Percentiles rank a stretch among this genome's conserved stretches.
These are phyloP conservation scores for Ustilago nuda DNA, from an alignment of 1,284 basidiomycete species.

Conservation along the genomic window DNA sequence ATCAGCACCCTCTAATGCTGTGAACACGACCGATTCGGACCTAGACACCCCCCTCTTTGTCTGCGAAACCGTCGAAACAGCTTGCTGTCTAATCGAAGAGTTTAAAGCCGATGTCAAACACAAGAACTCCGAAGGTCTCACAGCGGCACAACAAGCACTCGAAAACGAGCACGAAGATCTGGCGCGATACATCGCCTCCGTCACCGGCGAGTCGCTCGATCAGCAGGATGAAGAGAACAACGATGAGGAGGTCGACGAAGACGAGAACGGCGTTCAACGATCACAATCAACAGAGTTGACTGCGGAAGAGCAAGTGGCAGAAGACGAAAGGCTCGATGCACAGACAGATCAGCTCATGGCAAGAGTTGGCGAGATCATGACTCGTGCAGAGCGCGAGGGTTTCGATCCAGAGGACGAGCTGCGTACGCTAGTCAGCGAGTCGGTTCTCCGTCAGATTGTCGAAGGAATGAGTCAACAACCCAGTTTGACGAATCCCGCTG, in stretches of 20 bases:
- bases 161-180: slow-evolving; percentile 59
- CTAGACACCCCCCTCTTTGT: slow-evolving; percentile 67
- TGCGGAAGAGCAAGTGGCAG: slow-evolving; percentile 26
- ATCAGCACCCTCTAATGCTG: slow-evolving; percentile 38
- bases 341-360: slow-evolving; percentile 56
- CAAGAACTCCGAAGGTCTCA: slow-evolving; percentile 59
- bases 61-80: slow-evolving; percentile 58
- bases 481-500: neutral
- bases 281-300: slow-evolving; percentile 7
- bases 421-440: slow-evolving; percentile 54
- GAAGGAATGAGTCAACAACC: slow-evolving; percentile 45
- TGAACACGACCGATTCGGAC: slow-evolving; percentile 60
- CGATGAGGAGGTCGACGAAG: slow-evolving; percentile 30
- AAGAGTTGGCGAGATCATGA: slow-evolving; percentile 56
- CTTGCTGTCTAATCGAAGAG: slow-evolving; percentile 61
- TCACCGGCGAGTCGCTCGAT: slow-evolving; percentile 53
- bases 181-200: slow-evolving; percentile 51
- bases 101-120: slow-evolving; percentile 57
- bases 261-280: slow-evolving; percentile 35
- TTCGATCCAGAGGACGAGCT: slow-evolving; percentile 56
- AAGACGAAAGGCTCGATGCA: slow-evolving; percentile 34
- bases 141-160: slow-evolving; percentile 58
- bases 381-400: slow-evolving; percentile 45
- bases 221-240: slow-evolving; percentile 33
- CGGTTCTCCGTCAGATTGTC: slow-evolving; percentile 55